Evolutionary conservation across 306 rosid species (phyloP), one percentile per base, ranked within the genome.

Genomic region (Lathyrus aphaca): DNA sequence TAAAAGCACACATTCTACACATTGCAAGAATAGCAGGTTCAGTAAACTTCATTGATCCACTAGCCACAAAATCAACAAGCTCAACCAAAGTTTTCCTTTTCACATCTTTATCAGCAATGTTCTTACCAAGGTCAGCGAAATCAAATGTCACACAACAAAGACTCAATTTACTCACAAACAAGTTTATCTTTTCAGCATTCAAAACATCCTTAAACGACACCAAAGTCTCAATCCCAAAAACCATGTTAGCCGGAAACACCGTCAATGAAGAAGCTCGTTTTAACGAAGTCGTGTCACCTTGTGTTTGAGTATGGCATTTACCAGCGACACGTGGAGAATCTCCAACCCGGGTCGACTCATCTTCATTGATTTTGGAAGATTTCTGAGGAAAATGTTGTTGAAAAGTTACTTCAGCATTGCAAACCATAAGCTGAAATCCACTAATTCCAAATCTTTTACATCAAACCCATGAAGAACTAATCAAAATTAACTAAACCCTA

Each of bases 401-500:
- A 90, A 81, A 55, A 90, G 56, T 81, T 93, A 91, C 86, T 85
- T 93, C 51, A 93, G 82, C 98, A 93, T 93, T 68, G 83, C 74
- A 68, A 58, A 32, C 79, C 75, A 74, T 77, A 77, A 74, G 53
- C 79, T 25, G 53, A 53, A 69, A 43, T 57, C 32, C 42, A 45
- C 17, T 5, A 32, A 74, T 40, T 19, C 48, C 42, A 49, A 63
- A 53, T 17, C 40, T 72, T 79, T 30, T 21, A 83, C 85, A 86
- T 71, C 71, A 68, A 72, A 57, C 45, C 85, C 92, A 84, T 81
- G 60, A 30, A 39, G 45, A 56, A 35, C 35, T 39, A 76, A 21
- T 30, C 13, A 12, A 40, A 72, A 39, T 29, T 29, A 59, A 78
- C 40, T 25, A 13, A 57, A 66, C 45, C 77, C 14, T 5, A 3